Evolutionary conservation across 2,329 filamentous ascomycete species (phyloP), one percentile per base, ranked within the genome.

Genomic region (Fusarium denticulatum): DNA sequence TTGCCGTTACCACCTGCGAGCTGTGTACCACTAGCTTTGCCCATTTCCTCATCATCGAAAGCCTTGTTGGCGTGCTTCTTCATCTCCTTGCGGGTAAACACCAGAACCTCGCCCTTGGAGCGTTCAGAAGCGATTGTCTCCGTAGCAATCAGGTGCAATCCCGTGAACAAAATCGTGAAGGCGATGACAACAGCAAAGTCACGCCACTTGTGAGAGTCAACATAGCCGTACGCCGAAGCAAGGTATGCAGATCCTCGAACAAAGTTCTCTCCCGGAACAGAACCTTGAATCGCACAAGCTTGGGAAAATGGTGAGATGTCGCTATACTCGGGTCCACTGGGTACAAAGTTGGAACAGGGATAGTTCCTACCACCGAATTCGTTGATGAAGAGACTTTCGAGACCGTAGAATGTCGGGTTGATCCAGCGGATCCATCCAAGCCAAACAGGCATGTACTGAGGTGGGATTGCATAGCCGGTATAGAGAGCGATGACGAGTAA

Each of bases 351-450:
- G 1, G 85, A 83, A 70, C 90, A 91, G 1, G 80, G 76, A 45
- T 88, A 89, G 6, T 81, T 74, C 15, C 81, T 82, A 12, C 84
- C 83, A 30, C 84, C 82, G 52, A 90, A 88, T 72, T 93, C 91
- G 76, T 92, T 93, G 64, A 88, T 83, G 86, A 91, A 88, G 14
- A 92, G 82, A 6, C 86, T 84, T 72, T 93, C 90, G 72, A 92
- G 92, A 0, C 86, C 89, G 69, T 92, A 92, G 13, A 85, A 88
- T 16, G 92, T 86, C 4, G 90, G 79, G 59, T 88, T 89, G 61
- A 92, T 89, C 91, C 91, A 93, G 45, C 88, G 83, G 30, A 88
- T 86, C 90, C 91, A 93, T 6, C 88, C 87, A 22, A 89, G 45
- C 78, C 77, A 77, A 22, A 43, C 36, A 0, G 77, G 84, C 88